These are phyloP conservation scores for Neurospora sublineolata DNA, from an alignment of 495 filamentous ascomycete genomes.

Conservation along the genomic window DNA sequence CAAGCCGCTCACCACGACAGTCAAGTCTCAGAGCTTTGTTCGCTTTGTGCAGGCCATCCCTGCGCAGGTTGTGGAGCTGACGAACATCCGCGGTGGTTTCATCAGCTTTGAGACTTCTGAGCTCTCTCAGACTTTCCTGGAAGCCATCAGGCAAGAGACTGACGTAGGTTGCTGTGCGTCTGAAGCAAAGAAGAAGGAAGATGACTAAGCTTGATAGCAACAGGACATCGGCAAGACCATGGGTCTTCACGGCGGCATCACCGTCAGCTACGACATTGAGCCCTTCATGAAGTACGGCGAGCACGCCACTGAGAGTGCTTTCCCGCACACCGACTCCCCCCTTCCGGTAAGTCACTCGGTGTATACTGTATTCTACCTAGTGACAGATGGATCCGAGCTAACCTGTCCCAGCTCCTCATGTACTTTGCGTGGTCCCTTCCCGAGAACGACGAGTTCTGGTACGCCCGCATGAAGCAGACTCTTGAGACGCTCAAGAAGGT, in stretches of 20 bases:
- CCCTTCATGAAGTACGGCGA: slow-evolving; percentile 15
- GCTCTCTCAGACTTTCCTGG: slow-evolving; percentile 6
- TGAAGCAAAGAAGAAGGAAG: neutral
- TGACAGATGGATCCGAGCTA: neutral
- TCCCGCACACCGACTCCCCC: slow-evolving; percentile 13
- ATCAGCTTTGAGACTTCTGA: slow-evolving; percentile 14
- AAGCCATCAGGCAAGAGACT: slow-evolving; percentile 9
- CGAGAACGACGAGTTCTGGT: slow-evolving; percentile 15
- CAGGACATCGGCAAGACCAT: slow-evolving; percentile 4
- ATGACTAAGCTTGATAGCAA: neutral
- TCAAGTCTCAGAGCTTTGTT: slow-evolving; percentile 41
- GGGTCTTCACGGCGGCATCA: slow-evolving; percentile 3
- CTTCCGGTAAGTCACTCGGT: slow-evolving; percentile 13
- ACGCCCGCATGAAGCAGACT: slow-evolving; percentile 5
- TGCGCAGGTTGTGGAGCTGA: neutral
- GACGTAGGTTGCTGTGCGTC: neutral
- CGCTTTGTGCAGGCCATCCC: slow-evolving; percentile 26
- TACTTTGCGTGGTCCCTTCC: slow-evolving; percentile 14
- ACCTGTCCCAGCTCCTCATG: slow-evolving; percentile 10
- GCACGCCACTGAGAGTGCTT: slow-evolving; percentile 14
- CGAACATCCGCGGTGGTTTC: slow-evolving; percentile 13
- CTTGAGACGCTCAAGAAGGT: slow-evolving; percentile 8
- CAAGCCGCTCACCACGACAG: slow-evolving; percentile 30
- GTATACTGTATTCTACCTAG: neutral
- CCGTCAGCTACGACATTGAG: slow-evolving; percentile 15